A percentile compares a stretch with the other conserved stretches of the same genome.
These are phyloP conservation scores for Solanum piurae DNA, from an alignment of 257 asterid species.

Conservation along the genomic window DNA sequence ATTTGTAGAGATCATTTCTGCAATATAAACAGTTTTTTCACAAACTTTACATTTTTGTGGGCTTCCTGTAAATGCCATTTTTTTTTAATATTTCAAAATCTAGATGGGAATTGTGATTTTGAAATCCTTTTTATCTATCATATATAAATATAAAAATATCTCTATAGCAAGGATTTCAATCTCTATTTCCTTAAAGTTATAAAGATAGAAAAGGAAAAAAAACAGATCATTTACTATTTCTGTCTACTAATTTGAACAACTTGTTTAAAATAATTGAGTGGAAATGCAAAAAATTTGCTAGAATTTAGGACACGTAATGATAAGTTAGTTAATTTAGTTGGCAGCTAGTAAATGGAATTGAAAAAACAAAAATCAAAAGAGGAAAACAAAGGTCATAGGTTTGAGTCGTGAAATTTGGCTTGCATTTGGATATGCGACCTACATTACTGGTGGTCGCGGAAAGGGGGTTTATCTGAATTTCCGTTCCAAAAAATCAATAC, in stretches of 20 bases:
- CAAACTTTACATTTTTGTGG: conserved; percentile 49
- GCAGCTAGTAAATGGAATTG: too few species aligned
- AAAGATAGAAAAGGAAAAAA: background rate
- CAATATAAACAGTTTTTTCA: conserved; percentile 50
- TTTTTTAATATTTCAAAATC: background rate
- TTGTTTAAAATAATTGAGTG: background rate
- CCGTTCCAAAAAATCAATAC: background rate
- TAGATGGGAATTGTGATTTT: conserved; percentile 6
- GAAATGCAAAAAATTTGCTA: background rate
- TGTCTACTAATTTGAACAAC: background rate
- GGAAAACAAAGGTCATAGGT: background rate
- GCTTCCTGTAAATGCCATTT: conserved; percentile 9
- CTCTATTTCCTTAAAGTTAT: background rate
- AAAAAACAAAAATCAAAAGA: too few species aligned
- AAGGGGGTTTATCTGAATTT: background rate
- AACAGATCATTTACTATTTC: background rate
- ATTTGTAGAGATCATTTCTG: conserved; percentile 49
- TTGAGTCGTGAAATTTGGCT: background rate
- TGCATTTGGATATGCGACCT: background rate
- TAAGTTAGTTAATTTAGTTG: too few species aligned
- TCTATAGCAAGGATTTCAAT: background rate
- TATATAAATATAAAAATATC: background rate
- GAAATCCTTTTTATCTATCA: background rate
- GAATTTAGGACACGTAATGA: background rate
- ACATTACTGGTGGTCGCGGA: accelerated